phyloP scores from a whole-genome alignment of 2,329 filamentous ascomycete species.

The Ceratocystis smalleyi region DNA sequence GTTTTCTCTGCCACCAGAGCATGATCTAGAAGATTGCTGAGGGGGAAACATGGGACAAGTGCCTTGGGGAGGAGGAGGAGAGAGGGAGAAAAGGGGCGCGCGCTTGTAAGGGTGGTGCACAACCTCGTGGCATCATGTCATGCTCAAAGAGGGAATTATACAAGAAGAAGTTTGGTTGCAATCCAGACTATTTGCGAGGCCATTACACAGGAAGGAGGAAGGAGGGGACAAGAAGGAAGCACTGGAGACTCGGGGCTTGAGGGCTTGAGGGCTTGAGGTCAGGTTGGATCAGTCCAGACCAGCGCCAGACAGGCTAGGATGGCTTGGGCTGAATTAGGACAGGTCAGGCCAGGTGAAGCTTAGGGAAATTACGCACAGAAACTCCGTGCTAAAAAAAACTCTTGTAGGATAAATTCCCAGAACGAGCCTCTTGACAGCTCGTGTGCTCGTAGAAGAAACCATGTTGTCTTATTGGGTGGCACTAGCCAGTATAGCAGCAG shows the following conservation, averaged over 20 bases:
- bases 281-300: neutral
- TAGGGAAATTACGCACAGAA: neutral
- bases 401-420: neutral
- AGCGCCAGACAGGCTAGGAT: too few species aligned
- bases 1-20: neutral
- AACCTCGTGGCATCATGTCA: neutral
- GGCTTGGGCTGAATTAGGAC: neutral
- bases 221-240: neutral
- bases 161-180: neutral
- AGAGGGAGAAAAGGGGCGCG: neutral
- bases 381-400: neutral
- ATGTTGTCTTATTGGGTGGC: too few species aligned
- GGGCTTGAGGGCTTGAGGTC: neutral
- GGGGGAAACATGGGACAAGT: neutral
- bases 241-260: neutral
- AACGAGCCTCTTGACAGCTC: neutral
- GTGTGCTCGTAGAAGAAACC: neutral
- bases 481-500: too few species aligned
- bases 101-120: neutral
- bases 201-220: neutral
- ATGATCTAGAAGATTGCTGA: slow-evolving; percentile 2
- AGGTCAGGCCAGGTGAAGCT: neutral
- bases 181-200: neutral
- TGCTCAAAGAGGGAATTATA: neutral
- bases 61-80: neutral